Evolutionary conservation across 768 basidiomycete genomes (phyloP).

Genomic region (Rossbeevera mucosa): DNA sequence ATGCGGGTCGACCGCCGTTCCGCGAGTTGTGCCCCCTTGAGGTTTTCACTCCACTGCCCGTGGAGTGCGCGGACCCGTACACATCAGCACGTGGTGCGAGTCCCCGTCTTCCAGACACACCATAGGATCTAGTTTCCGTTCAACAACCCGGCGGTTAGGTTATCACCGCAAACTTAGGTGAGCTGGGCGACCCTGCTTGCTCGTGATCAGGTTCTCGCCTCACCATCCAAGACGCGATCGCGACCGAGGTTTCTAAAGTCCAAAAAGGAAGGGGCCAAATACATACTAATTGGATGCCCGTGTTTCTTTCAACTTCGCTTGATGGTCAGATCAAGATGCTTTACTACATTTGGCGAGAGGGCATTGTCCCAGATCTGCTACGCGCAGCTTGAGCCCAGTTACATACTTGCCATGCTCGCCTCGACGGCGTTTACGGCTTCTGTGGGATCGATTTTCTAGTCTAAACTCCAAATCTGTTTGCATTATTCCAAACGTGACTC

Average conservation of each 20-base stretch:
- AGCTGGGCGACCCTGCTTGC: not conserved
- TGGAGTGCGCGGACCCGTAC: not conserved
- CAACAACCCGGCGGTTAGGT: not conserved
- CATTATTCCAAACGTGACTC: not conserved
- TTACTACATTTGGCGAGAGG: not conserved
- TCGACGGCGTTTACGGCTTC: not conserved
- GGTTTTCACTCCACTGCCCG: not conserved
- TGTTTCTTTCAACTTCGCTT: constrained; percentile 4
- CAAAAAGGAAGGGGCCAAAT: too few relatives aligned
- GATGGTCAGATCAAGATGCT: not conserved
- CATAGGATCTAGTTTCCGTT: not conserved
- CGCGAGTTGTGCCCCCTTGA: not conserved
- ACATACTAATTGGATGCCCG: not conserved
- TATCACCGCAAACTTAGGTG: not conserved
- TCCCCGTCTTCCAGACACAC: not conserved
- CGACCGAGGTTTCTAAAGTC: too few relatives aligned
- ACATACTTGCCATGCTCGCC: not conserved
- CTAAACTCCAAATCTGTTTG: not conserved
- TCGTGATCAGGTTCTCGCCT: not conserved
- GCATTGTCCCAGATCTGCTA: constrained; percentile 1
- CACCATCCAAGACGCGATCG: not conserved
- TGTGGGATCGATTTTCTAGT: not conserved
- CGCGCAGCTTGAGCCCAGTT: not conserved
- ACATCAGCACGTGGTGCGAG: not conserved
- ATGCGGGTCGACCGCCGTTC: not conserved